Evolutionary conservation across 164 flowering plant species (phyloP).

Genomic region (Warburgia ugandensis): DNA sequence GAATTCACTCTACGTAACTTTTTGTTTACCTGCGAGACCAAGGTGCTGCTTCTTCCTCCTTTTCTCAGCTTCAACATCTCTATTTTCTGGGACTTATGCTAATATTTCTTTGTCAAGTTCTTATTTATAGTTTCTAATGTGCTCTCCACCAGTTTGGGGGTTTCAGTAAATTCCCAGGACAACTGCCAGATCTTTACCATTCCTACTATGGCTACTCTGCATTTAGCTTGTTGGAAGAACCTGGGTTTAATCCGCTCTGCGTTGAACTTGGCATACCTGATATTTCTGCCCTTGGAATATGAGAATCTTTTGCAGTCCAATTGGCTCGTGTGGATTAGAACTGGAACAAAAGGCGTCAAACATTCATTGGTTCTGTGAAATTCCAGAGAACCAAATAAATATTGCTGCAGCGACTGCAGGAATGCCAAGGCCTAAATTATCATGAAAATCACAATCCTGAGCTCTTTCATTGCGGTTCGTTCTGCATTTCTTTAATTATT

Average conservation of each 20-base stretch:
- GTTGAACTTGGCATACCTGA: conserved; percentile 62
- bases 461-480: too few relatives aligned
- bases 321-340: too few relatives aligned
- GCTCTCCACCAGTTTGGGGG: conserved; percentile 68
- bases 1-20: conserved; percentile 46
- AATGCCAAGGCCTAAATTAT: too few relatives aligned
- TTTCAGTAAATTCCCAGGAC: conserved; percentile 72
- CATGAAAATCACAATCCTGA: too few relatives aligned
- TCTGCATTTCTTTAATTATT: too few relatives aligned
- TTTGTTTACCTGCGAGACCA: conserved; percentile 64
- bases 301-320: neutral
- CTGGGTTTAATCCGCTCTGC: conserved; percentile 48
- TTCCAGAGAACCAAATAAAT: too few relatives aligned
- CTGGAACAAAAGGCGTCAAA: too few relatives aligned
- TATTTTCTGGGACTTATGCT: too few relatives aligned
- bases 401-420: too few relatives aligned
- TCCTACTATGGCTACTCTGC: conserved; percentile 76
- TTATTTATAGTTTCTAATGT: neutral
- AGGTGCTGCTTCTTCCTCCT: conserved; percentile 31
- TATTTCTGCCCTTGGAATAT: conserved; percentile 33
- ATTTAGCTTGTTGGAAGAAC: conserved; percentile 75
- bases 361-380: too few relatives aligned
- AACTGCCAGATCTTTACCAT: conserved; percentile 83
- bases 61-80: conserved; percentile 4
- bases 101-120: neutral